Conservation (phyloP, 257 asterid species). For the Primulina huaijiensis region DNA sequence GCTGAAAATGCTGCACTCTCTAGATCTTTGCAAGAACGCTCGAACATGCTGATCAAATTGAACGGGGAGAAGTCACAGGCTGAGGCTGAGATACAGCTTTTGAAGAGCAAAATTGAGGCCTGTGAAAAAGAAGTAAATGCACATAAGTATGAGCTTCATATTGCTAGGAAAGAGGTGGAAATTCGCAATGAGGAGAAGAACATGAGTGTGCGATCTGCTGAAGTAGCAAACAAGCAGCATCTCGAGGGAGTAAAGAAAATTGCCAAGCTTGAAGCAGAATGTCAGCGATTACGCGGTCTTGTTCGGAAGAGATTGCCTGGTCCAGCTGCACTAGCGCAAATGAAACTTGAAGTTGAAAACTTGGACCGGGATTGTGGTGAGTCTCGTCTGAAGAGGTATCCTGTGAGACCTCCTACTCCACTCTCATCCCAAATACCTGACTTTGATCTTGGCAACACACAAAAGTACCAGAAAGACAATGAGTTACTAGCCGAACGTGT, state of each 20-base stretch:
- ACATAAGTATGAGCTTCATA: constrained; percentile 75
- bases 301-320: constrained; percentile 93
- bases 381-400: constrained; percentile 70
- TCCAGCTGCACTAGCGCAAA: constrained; percentile 95
- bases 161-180: constrained; percentile 82
- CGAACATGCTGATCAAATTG: constrained; percentile 74
- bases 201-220: constrained; percentile 95
- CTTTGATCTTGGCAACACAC: constrained; percentile 58
- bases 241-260: constrained; percentile 92
- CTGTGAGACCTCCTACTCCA: constrained; percentile 67
- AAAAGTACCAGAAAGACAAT: constrained; percentile 59
- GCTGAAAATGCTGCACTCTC: constrained; percentile 87
- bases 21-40: constrained; percentile 88
- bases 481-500: constrained; percentile 76
- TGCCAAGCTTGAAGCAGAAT: constrained; percentile 90
- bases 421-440: constrained; percentile 56
- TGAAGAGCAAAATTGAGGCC: constrained; percentile 64
- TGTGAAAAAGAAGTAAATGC: constrained; percentile 76
- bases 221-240: constrained; percentile 86
- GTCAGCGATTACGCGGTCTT: constrained; percentile 93
- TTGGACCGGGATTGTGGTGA: constrained; percentile 78
- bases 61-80: constrained; percentile 81
- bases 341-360: constrained; percentile 93
- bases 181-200: constrained; percentile 94
- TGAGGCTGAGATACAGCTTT: constrained; percentile 65